A percentile compares a stretch with the other conserved stretches of the same genome.
Evolutionary conservation across 495 filamentous ascomycete genomes (phyloP).

Genomic region (Xylaria longipes): DNA sequence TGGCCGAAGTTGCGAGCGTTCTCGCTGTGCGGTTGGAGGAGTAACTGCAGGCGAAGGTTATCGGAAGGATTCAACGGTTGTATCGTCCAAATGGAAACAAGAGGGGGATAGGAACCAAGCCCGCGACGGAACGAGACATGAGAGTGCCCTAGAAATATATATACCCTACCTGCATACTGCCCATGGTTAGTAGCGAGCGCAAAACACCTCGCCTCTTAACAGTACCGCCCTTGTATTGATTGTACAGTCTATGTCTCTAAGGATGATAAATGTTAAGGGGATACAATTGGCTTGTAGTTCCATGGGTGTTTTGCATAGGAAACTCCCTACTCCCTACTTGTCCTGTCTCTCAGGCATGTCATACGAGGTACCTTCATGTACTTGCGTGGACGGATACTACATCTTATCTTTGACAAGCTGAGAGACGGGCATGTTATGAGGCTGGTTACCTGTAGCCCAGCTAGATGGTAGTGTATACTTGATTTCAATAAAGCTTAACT

Average conservation of each 20-base stretch:
- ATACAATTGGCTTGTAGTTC: background rate
- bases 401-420: conserved; percentile 13
- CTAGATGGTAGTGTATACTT: background rate
- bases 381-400: background rate
- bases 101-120: background rate
- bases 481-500: background rate
- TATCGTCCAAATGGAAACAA: background rate
- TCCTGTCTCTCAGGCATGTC: background rate
- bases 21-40: background rate
- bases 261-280: background rate
- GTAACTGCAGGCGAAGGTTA: background rate
- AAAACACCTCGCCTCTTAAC: background rate
- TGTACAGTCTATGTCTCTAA: background rate
- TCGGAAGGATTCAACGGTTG: background rate
- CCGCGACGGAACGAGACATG: background rate
- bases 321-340: conserved; percentile 8
- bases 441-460: background rate
- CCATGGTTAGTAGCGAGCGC: background rate
- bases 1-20: background rate
- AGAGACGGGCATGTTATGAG: background rate
- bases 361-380: background rate
- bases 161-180: background rate
- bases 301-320: background rate
- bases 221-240: background rate
- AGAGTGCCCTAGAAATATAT: background rate